These are phyloP conservation scores for Picochlorum sp. DNA, from an alignment of 139 green algal species.

Conservation along the genomic window DNA sequence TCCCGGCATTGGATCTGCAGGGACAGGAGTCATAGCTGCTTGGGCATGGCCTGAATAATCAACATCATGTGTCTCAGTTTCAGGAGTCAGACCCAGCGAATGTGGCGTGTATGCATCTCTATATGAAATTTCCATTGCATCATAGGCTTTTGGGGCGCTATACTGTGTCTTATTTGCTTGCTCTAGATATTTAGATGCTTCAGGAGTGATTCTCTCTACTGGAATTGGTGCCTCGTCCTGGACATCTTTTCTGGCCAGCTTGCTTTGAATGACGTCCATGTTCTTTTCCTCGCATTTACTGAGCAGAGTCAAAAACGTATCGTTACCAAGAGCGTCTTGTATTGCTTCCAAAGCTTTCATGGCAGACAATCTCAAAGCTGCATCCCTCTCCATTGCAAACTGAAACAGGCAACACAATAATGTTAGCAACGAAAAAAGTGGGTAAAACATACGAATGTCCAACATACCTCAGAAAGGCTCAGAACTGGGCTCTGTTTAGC, in stretches of 20 bases:
- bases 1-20: neutral
- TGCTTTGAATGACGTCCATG: constrained; percentile 22
- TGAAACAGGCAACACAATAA: too few relatives aligned
- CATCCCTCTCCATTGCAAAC: too few relatives aligned
- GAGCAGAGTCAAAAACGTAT: neutral
- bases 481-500: constrained; percentile 33
- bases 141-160: neutral
- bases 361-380: too few relatives aligned
- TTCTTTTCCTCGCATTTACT: neutral
- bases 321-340: neutral
- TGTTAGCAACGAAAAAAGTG: too few relatives aligned
- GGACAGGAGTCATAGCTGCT: neutral
- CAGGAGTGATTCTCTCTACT: too few relatives aligned
- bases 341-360: too few relatives aligned
- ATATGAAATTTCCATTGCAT: constrained; percentile 2
- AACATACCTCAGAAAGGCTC: neutral
- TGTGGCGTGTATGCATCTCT: constrained; percentile 25
- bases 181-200: too few relatives aligned
- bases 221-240: too few relatives aligned
- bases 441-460: neutral
- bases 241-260: too few relatives aligned
- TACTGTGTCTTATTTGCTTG: too few relatives aligned
- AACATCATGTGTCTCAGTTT: neutral
- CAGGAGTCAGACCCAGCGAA: constrained; percentile 15
- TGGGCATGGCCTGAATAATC: neutral